These are phyloP conservation scores for Parmales sp. DNA, from an alignment of 108 stramenopile species.

Conservation along the genomic window DNA sequence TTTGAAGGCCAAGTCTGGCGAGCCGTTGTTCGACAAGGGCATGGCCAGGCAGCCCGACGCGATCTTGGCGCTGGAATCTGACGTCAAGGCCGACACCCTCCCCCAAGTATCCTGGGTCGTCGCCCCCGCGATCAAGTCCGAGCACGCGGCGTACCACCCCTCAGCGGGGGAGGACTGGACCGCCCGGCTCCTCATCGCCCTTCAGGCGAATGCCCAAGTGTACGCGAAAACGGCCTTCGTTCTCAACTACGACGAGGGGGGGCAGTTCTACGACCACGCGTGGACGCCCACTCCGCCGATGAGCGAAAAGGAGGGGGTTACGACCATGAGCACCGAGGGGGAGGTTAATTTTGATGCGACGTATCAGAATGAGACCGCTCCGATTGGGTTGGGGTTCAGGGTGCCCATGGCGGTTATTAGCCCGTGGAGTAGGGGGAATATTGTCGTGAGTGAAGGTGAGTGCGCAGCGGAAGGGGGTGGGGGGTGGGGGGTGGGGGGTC, in stretches of 20 bases:
- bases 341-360: background rate
- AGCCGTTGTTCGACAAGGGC: background rate
- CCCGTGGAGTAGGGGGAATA: background rate
- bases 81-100: background rate
- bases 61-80: background rate
- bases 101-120: conserved; percentile 2
- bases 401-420: background rate
- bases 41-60: background rate
- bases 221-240: background rate
- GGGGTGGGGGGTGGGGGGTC: too few relatives aligned
- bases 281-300: conserved; percentile 6
- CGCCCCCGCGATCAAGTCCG: background rate
- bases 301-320: background rate
- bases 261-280: conserved; percentile 8
- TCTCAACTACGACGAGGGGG: conserved; percentile 11
- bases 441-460: background rate
- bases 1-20: background rate
- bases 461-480: too few relatives aligned
- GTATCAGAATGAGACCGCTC: too few relatives aligned
- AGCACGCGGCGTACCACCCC: conserved; percentile 4
- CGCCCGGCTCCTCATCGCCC: background rate
- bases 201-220: background rate
- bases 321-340: background rate
- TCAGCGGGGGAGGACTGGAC: conserved; percentile 1
- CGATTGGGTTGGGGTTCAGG: conserved; percentile 2